Base-by-base conservation (phyloP, 257 asterid genomes). In the Handroanthus guayacan region DNA sequence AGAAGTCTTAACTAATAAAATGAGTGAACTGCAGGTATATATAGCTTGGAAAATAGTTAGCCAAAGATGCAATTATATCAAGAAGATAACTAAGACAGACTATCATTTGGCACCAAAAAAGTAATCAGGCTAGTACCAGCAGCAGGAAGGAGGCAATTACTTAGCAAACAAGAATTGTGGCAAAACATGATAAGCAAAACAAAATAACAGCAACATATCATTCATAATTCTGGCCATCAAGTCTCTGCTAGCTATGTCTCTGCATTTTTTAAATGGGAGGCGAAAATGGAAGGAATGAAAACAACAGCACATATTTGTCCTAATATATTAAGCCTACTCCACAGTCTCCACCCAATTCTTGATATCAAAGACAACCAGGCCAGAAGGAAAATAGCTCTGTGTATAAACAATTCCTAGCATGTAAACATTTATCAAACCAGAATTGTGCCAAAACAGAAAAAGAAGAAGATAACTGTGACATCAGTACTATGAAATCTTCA, bases 321-420 rank as follows among this genome's bases (percentile, higher is more conserved):
- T 71, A 71, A 5, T 57, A 39, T 57, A 57, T 43, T 43, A 58
- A 57, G 36, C 45, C 58, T 57, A 20, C 52, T 10, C 31, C 31
- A 25, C 31, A 25, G 31, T 25, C 31, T 16, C 10, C 8, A n/a
- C 34, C 47, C 18, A 44, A 72, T 58, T 57, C 58, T 58, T n/a
- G 60, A 8, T 25, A 56, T 25, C 56, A 13, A 60, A 72, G 63
- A 44, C n/a, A 50, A 74, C 41, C 62, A 62, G 78, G 41, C 47
- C 14, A 51, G 61, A 31, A 47, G 39, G 47, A 54, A 2, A 61
- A 61, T 9, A 34, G 12, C 38, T 25, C 34, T 61, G 13, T 45
- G 45, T 41, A 13, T 16, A 37, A 60, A 25, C 13, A 37, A 34
- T 25, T 2, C 14, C 61, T 25, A 57, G 20, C 31, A 18, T 20